Evolutionary conservation across 179 eudicot genomes (phyloP).

Genomic region (Heliamphora pulchella): DNA sequence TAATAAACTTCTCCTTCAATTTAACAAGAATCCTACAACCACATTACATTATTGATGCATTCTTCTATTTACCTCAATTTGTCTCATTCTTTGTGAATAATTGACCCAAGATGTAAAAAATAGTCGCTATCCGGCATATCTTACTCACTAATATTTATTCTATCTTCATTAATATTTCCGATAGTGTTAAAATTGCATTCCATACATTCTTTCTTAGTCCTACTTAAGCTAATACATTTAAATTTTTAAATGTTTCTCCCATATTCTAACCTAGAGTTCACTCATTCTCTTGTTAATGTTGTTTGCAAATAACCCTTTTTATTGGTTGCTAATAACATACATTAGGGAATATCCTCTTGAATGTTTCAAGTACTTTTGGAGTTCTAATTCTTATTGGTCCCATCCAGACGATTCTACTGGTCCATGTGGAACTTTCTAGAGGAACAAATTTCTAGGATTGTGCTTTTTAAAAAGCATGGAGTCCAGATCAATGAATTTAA

Average conservation of each 20-base stretch:
- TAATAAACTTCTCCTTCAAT: not conserved
- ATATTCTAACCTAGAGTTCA: not conserved
- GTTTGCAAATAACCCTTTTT: not conserved
- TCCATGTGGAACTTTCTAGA: not conserved
- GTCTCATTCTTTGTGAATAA: not conserved
- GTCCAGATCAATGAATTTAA: not conserved
- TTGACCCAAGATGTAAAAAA: not conserved
- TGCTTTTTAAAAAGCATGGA: not conserved
- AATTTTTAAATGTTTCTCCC: not conserved
- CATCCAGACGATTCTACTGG: not conserved
- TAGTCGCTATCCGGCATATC: not conserved
- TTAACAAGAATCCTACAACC: conserved; percentile 1
- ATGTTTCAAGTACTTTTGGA: not conserved
- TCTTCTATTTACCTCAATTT: not conserved
- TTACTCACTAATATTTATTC: not conserved
- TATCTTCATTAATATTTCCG: not conserved
- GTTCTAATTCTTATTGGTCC: not conserved
- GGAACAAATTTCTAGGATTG: not conserved
- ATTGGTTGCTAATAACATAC: too few species aligned
- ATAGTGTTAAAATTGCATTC: not conserved
- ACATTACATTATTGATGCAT: not conserved
- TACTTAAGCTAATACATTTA: too few species aligned
- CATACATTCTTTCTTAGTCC: not conserved
- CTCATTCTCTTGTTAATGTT: not conserved
- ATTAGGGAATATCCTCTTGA: too few species aligned